These are phyloP conservation scores for Verbena officinalis DNA, from an alignment of 257 asterid species.

Conservation along the genomic window DNA sequence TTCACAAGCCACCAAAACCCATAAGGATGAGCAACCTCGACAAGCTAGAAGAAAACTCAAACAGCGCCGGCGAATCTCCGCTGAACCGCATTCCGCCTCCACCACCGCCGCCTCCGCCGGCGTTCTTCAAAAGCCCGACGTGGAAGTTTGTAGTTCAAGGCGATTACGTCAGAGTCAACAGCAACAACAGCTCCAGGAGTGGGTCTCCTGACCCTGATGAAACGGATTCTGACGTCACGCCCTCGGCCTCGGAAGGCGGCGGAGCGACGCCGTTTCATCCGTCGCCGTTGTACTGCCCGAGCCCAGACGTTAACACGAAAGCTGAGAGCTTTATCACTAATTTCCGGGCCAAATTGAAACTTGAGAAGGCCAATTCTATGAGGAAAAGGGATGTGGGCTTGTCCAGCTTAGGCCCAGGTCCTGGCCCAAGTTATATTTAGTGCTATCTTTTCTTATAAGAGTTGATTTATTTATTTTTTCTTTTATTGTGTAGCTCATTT, in stretches of 20 bases:
- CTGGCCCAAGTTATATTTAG: conserved; percentile 40
- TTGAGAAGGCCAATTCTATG: conserved; percentile 49
- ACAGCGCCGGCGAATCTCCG: conserved; percentile 74
- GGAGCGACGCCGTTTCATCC: conserved; percentile 43
- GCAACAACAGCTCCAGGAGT: conserved; percentile 65
- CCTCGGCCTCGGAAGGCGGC: conserved; percentile 44
- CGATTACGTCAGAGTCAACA: conserved; percentile 75
- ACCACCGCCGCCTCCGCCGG: conserved; percentile 83
- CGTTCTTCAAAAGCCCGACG: conserved; percentile 56
- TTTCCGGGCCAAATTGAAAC: conserved; percentile 56
- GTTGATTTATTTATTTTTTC: not conserved
- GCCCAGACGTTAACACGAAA: conserved; percentile 87
- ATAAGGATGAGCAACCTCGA: conserved; percentile 37
- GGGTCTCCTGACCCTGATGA: conserved; percentile 79
- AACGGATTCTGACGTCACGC: conserved; percentile 58
- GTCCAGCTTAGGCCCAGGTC: conserved; percentile 47
- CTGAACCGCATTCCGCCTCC: conserved; percentile 68
- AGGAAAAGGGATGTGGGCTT: conserved; percentile 45
- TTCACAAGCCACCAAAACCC: conserved; percentile 34
- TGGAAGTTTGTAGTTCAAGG: conserved; percentile 90
- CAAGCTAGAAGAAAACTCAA: conserved; percentile 46
- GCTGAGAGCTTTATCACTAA: conserved; percentile 84
- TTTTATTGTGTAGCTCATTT: no score
- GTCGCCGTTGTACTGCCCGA: conserved; percentile 68
- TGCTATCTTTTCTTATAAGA: not conserved